Evolutionary conservation across 2,329 filamentous ascomycete species (phyloP), one percentile per base, ranked within the genome.

Genomic region (Colletotrichum falcatum): DNA sequence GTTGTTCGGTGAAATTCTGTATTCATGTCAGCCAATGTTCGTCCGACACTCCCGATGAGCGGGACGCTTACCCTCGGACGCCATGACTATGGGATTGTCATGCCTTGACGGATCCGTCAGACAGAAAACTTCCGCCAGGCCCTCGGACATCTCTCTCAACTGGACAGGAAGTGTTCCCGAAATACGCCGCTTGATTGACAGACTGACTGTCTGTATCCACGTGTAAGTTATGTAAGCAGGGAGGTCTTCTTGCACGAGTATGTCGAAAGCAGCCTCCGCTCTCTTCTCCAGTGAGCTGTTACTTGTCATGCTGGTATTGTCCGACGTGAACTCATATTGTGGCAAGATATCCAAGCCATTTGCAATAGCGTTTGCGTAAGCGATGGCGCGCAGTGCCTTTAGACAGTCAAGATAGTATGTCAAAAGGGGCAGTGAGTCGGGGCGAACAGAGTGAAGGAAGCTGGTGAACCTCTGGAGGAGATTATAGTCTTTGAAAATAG

Each of bases 51-150:
- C n/a, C 20, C 1, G 5, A 26, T 2, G 2, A 26, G 28, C n/a
- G 28, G 37, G 18, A 11, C 14, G 75, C 78, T 72, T 77, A 92
- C 90, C 90, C 84, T 93, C 90, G 4, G 91, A 94, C 8, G 91
- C 91, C 79, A 94, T 93, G 2, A 94, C 88, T 70, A 94, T 92
- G 0, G 92, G 92, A 76, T 94, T 94, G 72, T 94, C 92, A 2
- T 86, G 83, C 67, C 91, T 83, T 1, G 90, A 92, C 11, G 92
- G 91, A 77, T 95, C 92, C 0, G 91, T 92, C 65, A 94, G 79
- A 76, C 92, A 94, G 74, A 94, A 94, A 0, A 93, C 91, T 77
- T 94, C 92, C 0, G 91, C 92, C 69, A 94, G 78, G 0, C 91
- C 92, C 77, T 94, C 91, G 0, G 91, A 92, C n/a, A 91, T 87